Percentiles rank a stretch among this genome's conserved stretches.
These are phyloP conservation scores for Colletotrichum lentis DNA, from an alignment of 2,329 filamentous ascomycete species.

Conservation along the genomic window DNA sequence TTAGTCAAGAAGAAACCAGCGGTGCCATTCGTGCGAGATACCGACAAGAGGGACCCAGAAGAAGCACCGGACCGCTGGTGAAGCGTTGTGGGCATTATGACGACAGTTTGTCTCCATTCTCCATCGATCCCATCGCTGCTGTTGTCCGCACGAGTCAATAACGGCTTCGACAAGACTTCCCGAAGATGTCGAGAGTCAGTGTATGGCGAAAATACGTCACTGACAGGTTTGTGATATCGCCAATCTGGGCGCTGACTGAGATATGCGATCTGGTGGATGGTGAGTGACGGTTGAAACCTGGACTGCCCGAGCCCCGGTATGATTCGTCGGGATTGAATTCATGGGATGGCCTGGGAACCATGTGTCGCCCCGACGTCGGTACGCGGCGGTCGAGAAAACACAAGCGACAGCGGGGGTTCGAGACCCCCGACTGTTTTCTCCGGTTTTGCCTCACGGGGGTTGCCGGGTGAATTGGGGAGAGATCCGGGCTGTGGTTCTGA, in stretches of 20 bases:
- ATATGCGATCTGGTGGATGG: not conserved
- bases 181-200: slow-evolving; percentile 15
- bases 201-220: slow-evolving; percentile 28
- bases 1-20: slow-evolving; percentile 34
- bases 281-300: slow-evolving; percentile 3
- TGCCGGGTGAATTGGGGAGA: slow-evolving; percentile 24
- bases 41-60: slow-evolving; percentile 24
- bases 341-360: slow-evolving; percentile 10
- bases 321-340: slow-evolving; percentile 17
- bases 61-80: not conserved
- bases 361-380: slow-evolving; percentile 24
- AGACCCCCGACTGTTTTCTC: slow-evolving; percentile 17
- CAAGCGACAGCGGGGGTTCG: not conserved
- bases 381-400: slow-evolving; percentile 1
- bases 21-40: slow-evolving; percentile 24
- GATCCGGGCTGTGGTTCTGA: not conserved
- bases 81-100: slow-evolving; percentile 37
- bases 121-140: slow-evolving; percentile 27
- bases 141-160: slow-evolving; percentile 34
- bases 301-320: slow-evolving; percentile 14
- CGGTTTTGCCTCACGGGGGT: slow-evolving; percentile 29
- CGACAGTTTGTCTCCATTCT: slow-evolving; percentile 31
- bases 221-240: slow-evolving; percentile 4
- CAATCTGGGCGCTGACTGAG: slow-evolving; percentile 33
- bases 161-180: slow-evolving; percentile 10